phyloP scores from a whole-genome alignment of 495 filamentous ascomycete genomes.

The Rhypophila decipiens region DNA sequence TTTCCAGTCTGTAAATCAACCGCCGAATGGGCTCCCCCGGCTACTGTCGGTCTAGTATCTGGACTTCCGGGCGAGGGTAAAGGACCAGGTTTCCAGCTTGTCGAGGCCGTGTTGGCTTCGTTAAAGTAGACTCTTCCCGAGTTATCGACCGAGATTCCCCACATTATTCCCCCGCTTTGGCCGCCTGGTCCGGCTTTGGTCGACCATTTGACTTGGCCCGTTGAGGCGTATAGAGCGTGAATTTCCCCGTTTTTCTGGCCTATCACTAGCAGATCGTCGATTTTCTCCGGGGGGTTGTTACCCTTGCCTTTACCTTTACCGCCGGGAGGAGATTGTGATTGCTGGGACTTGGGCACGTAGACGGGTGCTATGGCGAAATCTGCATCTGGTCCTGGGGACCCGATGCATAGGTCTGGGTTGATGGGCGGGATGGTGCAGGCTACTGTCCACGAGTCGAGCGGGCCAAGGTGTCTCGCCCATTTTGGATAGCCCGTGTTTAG shows the following conservation, averaged over 20 bases:
- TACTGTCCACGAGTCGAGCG: constrained; percentile 25
- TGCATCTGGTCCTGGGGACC: constrained; percentile 28
- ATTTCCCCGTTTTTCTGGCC: constrained; percentile 38
- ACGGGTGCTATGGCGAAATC: constrained; percentile 41
- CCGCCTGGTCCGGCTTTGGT: constrained; percentile 20
- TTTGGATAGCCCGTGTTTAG: constrained; percentile 18
- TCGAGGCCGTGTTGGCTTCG: constrained; percentile 17
- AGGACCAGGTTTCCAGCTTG: constrained; percentile 17
- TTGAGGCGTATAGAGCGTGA: constrained; percentile 24
- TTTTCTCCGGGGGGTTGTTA: no score
- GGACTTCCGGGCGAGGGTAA: no score
- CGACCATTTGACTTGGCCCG: constrained; percentile 27
- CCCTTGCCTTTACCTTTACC: neutral
- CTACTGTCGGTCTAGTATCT: constrained; percentile 8
- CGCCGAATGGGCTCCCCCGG: constrained; percentile 28
- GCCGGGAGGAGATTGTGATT: no score
- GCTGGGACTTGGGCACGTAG: constrained; percentile 28
- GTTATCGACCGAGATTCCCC: constrained; percentile 35
- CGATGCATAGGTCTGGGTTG: constrained; percentile 22
- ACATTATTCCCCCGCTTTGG: constrained; percentile 25
- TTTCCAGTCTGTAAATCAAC: constrained; percentile 15
- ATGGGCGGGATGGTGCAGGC: constrained; percentile 20
- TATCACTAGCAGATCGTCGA: constrained; percentile 24
- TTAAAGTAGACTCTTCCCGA: constrained; percentile 26
- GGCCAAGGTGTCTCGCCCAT: constrained; percentile 22